Evolutionary conservation across 148 eudicot species (phyloP).

Genomic region (Diospyros lotus): DNA sequence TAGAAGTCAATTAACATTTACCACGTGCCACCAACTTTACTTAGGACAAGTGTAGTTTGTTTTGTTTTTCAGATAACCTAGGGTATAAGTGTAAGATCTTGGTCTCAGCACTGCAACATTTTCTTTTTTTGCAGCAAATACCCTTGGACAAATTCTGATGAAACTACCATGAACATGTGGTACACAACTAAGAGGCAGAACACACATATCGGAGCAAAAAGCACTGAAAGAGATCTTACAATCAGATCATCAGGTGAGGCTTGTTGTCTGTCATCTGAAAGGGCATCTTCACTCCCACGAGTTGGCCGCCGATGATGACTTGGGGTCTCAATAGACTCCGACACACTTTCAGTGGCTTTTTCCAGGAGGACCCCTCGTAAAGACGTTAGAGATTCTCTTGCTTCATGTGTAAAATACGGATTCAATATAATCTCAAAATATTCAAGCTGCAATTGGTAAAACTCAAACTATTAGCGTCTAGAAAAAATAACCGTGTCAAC

Average conservation of each 20-base stretch:
- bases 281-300: conserved; percentile 79
- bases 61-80: too few relatives aligned
- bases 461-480: conserved; percentile 14
- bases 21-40: too few relatives aligned
- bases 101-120: too few relatives aligned
- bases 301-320: conserved; percentile 75
- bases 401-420: conserved; percentile 74
- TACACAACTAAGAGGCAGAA: too few relatives aligned
- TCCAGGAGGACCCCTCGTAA: conserved; percentile 81
- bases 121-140: too few relatives aligned
- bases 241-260: conserved; percentile 97
- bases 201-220: neutral
- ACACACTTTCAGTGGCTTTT: conserved; percentile 77
- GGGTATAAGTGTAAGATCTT: too few relatives aligned
- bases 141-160: too few relatives aligned
- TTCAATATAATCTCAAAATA: conserved; percentile 90
- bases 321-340: conserved; percentile 78
- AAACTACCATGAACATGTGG: too few relatives aligned
- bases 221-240: conserved; percentile 41
- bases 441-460: conserved; percentile 69
- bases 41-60: too few relatives aligned
- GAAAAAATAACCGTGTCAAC: conserved; percentile 1
- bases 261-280: conserved; percentile 73
- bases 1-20: too few relatives aligned
- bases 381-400: conserved; percentile 79